Evolutionary conservation across 352 stramenopile species (phyloP), one percentile per base, ranked within the genome.

Genomic region (Pythium oligandrum): DNA sequence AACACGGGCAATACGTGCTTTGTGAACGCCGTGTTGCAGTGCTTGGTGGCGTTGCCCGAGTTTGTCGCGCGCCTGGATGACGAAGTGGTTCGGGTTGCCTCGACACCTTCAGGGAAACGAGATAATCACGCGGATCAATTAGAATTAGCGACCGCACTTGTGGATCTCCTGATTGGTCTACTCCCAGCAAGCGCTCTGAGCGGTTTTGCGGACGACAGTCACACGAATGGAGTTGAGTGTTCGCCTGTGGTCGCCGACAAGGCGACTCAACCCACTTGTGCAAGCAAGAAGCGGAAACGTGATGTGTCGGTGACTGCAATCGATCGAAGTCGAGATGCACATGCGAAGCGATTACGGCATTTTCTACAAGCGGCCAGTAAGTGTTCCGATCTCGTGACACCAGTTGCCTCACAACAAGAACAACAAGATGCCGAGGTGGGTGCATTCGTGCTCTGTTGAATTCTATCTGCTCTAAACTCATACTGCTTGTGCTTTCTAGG

Each of bases 1-100:
- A 92, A 92, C 59, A 71, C 59, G 51, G 77, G 78, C 54, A 90
- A 92, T 44, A 73, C 74, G 48, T 92, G 81, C 67, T 91, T 91
- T 62, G 64, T 85, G 34, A 90, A 86, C 53, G 73, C 81, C n/a
- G 73, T 88, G 10, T 39, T 90, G 17, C 78, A 90, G 51, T 92
- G 78, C 55, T 62, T 92, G 4, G 61, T 59, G 0, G 60, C 59
- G 35, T 43, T 80, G 2, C 73, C 78, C 6, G 68, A 48, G n/a
- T 84, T 90, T 44, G 43, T 48, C 1, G 40, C 60, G 8, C 45
- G 46, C 11, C n/a, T 80, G 35, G 57, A 70, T 1, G 40, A 65
- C 9, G 67, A 68, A 37, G 38, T 72, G 10, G 4, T 40, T 10
- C 57, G 48, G 2, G 43, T 59, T 38, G 5, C 34, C 7, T 48